phyloP scores from a whole-genome alignment of 768 basidiomycete genomes.

The Pulveroboletus sp. region DNA sequence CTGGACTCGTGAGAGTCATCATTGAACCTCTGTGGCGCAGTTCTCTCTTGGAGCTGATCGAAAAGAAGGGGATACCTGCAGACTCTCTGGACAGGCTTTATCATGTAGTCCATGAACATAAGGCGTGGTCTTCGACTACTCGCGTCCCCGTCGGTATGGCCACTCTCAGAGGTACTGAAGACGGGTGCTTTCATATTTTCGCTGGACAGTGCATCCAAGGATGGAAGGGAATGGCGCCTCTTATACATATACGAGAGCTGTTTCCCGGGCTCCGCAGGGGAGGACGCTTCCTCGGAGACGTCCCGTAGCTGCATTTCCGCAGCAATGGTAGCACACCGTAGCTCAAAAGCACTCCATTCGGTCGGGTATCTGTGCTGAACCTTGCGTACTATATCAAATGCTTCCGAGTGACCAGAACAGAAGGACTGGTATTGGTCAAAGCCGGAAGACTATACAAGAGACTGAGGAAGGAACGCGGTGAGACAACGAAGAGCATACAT shows the following conservation, averaged over 20 bases:
- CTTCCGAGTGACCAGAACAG: conserved; percentile 83
- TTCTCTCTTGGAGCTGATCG: conserved; percentile 49
- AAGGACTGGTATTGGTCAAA: conserved; percentile 82
- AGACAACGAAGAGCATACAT: conserved; percentile 36
- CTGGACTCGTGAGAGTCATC: not conserved
- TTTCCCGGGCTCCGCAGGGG: conserved; percentile 5
- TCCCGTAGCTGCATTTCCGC: conserved; percentile 30
- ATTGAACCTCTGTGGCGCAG: not conserved
- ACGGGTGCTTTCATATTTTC: conserved; percentile 30
- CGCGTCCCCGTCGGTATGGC: conserved; percentile 28
- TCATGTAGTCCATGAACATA: conserved; percentile 81
- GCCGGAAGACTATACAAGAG: conserved; percentile 50
- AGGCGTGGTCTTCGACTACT: conserved; percentile 39
- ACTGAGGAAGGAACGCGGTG: not conserved
- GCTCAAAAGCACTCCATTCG: conserved; percentile 85
- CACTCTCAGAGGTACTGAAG: conserved; percentile 28
- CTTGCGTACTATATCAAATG: conserved; percentile 66
- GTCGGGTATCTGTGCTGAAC: conserved; percentile 55
- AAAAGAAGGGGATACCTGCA: conserved; percentile 94
- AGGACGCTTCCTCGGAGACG: conserved; percentile 1
- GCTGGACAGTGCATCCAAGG: conserved; percentile 41
- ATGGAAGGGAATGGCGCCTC: conserved; percentile 44
- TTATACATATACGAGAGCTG: conserved; percentile 33
- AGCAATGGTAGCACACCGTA: conserved; percentile 59
- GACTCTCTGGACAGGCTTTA: conserved; percentile 94